Percentiles rank a stretch among this genome's conserved stretches.
Conservation (phyloP, 1,284 basidiomycete genomes). For the Austroboletus niveus region DNA sequence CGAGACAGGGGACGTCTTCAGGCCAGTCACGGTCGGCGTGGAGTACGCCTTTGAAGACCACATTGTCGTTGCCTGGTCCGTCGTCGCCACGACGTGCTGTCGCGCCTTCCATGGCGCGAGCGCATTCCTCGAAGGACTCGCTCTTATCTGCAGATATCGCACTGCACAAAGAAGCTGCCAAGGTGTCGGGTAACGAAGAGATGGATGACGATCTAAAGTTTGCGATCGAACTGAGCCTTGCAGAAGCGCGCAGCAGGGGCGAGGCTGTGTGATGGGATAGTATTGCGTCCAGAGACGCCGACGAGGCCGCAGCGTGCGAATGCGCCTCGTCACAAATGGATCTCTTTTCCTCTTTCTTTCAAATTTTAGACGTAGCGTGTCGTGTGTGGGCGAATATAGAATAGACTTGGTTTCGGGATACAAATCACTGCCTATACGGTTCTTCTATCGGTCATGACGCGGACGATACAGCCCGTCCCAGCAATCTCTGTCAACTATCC, state of each 20-base stretch:
- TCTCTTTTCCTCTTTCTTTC: neutral
- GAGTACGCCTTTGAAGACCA: conserved; percentile 23
- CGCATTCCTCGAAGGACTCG: conserved; percentile 6
- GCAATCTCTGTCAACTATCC: conserved; percentile 89
- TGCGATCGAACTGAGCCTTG: conserved; percentile 56
- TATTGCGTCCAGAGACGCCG: no score
- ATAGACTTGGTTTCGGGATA: conserved; percentile 3
- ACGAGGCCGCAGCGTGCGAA: no score
- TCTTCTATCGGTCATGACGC: conserved; percentile 95
- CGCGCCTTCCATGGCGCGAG: conserved; percentile 7
- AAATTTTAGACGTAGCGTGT: conserved; percentile 2
- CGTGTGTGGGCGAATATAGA: neutral
- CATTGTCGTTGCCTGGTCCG: conserved; percentile 11
- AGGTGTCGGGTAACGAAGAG: conserved; percentile 25
- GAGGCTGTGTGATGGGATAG: conserved; percentile 19
- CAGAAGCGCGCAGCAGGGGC: conserved; percentile 47
- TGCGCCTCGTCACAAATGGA: no score
- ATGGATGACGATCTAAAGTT: conserved; percentile 53
- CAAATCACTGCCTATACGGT: conserved; percentile 53
- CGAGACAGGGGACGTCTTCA: conserved; percentile 6
- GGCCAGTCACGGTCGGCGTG: conserved; percentile 27
- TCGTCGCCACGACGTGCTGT: conserved; percentile 16
- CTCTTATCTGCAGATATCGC: conserved; percentile 17
- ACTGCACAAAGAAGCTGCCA: neutral
- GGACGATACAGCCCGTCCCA: conserved; percentile 94